Conservation (phyloP, 306 rosid genomes). For the Corylus americana region DNA sequence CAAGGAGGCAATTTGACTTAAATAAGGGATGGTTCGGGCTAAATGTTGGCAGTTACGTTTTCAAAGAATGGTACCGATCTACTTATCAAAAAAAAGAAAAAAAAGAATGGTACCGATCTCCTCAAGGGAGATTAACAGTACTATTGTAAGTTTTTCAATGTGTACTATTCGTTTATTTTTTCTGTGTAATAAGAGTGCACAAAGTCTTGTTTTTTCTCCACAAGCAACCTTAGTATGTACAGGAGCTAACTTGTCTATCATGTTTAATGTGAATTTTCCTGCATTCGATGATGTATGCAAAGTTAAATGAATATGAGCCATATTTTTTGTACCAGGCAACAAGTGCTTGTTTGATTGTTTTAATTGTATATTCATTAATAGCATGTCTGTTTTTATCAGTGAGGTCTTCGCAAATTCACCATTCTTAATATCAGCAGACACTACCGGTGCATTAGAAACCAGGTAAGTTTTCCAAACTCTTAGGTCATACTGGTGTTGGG, state of each 20-base stretch:
- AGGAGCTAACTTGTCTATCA: neutral
- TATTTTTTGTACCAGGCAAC: neutral
- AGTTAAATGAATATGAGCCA: neutral
- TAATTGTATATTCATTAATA: slow-evolving; percentile 30
- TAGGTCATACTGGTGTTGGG: slow-evolving; percentile 3
- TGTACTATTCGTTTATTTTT: neutral
- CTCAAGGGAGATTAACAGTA: neutral
- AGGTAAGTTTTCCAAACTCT: slow-evolving; percentile 43
- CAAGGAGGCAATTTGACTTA: no score
- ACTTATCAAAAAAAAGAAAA: no score
- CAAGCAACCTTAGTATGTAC: neutral
- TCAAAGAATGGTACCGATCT: no score
- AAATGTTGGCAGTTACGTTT: no score
- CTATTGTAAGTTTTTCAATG: neutral
- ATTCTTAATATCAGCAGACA: slow-evolving; percentile 92
- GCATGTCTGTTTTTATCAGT: slow-evolving; percentile 46
- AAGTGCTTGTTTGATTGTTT: slow-evolving; percentile 10
- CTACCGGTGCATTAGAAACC: slow-evolving; percentile 62
- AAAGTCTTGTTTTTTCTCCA: neutral
- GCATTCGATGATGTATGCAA: neutral
- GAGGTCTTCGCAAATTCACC: slow-evolving; percentile 91
- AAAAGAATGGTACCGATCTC: neutral
- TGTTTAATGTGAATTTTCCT: neutral
- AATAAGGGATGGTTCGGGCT: neutral
- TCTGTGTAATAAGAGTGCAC: neutral